Base-by-base conservation (phyloP, 208 protist genomes). In the Crithidia thermophila region DNA sequence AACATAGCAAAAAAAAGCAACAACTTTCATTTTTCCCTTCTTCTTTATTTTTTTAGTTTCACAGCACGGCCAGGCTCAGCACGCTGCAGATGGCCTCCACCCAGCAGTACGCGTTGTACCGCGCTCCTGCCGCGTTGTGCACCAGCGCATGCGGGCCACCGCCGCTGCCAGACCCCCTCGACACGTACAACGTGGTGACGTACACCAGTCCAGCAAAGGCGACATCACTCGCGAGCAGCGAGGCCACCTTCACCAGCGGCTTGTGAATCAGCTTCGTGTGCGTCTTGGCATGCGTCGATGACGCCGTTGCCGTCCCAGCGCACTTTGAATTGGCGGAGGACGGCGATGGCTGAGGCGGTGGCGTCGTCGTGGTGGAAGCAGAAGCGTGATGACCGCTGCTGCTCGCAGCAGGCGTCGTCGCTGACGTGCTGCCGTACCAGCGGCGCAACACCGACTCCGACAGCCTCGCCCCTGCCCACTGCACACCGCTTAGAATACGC, bases 31-130 rank as follows among this genome's bases (percentile, higher is more conserved):
- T 6, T 21, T 21, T 53, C 25, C 28, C 27, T 43, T 16, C 27
- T 37, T 23, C 8, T 42, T 28, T 37, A 5, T 25, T 18, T 28
- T 16, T 18, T 40, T 63, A 27, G 3, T 6, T 25, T n/a, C 45
- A 53, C 0, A 33, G 14, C n/a, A 46, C 47, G 3, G 18, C 18
- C 4, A 68, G 4, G 1, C n/a, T 50, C n/a, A 53, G 14, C 5
- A 61, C 18, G 20, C 52, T 58, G 28, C 40, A 47, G 39, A 67
- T 31, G 27, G 45, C 43, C 28, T 63, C 43, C 18, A 56, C 52
- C 60, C 68, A 75, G 62, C 68, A 75, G 60, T 57, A 75, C 9
- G 39, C 18, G 30, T 63, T 49, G 60, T 75, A 75, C 28, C 50
- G 68, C 7, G 33, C 23, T 6, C 49, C 58, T 4, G 68, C 60